Base-by-base conservation (phyloP, 2,329 filamentous ascomycete genomes). In the Ophiocordyceps polyrhachis-furcata region DNA sequence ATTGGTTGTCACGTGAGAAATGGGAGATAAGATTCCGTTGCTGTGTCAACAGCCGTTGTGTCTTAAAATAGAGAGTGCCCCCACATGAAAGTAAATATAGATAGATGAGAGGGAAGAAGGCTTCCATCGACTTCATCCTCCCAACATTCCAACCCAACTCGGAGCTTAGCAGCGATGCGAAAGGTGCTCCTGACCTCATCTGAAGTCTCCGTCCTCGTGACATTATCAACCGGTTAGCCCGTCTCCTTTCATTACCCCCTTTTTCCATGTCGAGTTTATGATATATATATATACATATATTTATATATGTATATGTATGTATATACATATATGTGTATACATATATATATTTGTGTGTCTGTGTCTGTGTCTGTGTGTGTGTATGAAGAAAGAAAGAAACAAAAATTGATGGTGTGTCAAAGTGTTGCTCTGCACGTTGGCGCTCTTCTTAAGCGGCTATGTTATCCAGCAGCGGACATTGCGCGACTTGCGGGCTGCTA, bases 381-480 rank as follows among this genome's bases (percentile, higher is more conserved):
- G n/a, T n/a, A n/a, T n/a, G n/a, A n/a, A n/a, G n/a, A n/a, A n/a
- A n/a, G n/a, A n/a, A n/a, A n/a, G n/a, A n/a, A n/a, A n/a, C n/a
- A n/a, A n/a, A n/a, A n/a, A n/a, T n/a, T n/a, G n/a, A 38, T 19
- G 2, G 11, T 11, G 15, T 17, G n/a, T 19, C 4, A 19, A 19
- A 80, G 82, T 94, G 47, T 66, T 84, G 50, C 59, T 83, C 23
- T 94, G 85, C 62, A 93, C 87, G 3, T 61, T 79, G 35, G 74
- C 87, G 5, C 76, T 95, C 23, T 95, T 95, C 60, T 69, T 94
- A 29, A 86, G 83, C 44, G 88, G 88, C 55, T 94, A 93, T 60
- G 74, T 79, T 3, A 72, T 94, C 44, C 88, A 95, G 56, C 88
- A 95, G 61, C 77, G 85, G 53, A 91, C 86, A 0, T 75, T 94